Evolutionary conservation across 1,139 yeast genomes (phyloP), one percentile per base, ranked within the genome.

Genomic region (Tardiomyces digboiensis): DNA sequence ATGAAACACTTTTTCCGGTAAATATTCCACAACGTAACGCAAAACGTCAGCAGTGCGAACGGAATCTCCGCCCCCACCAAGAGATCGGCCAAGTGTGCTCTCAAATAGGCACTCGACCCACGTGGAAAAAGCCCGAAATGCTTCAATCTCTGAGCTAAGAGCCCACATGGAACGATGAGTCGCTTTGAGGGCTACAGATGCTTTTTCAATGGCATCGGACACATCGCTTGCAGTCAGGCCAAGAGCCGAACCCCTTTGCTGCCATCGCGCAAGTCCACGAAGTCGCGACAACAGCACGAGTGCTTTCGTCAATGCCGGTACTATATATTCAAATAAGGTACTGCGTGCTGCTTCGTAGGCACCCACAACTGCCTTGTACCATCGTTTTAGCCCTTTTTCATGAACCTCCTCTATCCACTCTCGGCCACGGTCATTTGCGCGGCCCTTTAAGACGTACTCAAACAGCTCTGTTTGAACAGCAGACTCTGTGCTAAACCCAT

Each of bases 251-350:
- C 62, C 62, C 42, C 51, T 52, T 39, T 59, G 63, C 21, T 63
- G 56, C 68, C 79, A 70, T 21, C 61, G 58, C 1, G 75, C 60
- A 14, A 72, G 50, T 1, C 82, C 76, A 19, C 66, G 64, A 29
- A 82, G 54, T 21, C 72, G 68, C 33, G 72, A 70, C 1, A 78
- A 52, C n/a, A 77, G 56, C 0, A 79, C 60, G 1, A 82, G 59
- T 19, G 80, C 51, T 44, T 83, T 70, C 50, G 85, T 93, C 40
- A 75, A 55, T 0, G 75, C 73, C 1, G 84, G 78, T 1, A 82
- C 33, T 5, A 26, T 16, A 5, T 26, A 16, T 16, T 26, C 33
- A 8, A 26, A 26, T 5, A 26, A 8, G 3, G 10, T 13, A 5
- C 16, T 8, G 16, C 33, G 33, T 16, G 14, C 33, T 8, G 33